Conservation (phyloP, 176 grass and related monocot species). For the Juncus effusus region DNA sequence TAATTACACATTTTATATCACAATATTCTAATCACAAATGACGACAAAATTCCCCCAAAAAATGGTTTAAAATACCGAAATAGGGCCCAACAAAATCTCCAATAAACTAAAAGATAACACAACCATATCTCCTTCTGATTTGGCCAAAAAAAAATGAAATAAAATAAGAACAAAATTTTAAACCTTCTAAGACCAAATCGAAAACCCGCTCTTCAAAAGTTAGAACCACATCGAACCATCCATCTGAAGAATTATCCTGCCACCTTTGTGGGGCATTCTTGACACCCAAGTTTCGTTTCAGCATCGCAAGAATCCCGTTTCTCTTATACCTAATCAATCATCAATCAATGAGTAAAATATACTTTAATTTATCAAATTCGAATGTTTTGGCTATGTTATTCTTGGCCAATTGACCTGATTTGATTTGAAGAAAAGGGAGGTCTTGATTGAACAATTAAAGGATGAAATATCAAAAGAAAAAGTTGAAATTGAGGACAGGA, state of each 20-base stretch:
- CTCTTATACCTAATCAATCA: slow-evolving; percentile 67
- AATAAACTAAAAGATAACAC: too few species aligned
- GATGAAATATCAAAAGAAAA: too few species aligned
- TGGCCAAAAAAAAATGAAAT: not conserved
- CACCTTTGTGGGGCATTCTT: slow-evolving; percentile 82
- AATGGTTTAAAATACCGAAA: too few species aligned
- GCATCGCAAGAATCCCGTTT: slow-evolving; percentile 91
- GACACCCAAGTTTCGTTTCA: slow-evolving; percentile 79
- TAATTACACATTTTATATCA: not conserved
- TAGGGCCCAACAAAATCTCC: too few species aligned
- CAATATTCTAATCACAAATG: not conserved
- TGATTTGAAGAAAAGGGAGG: not conserved
- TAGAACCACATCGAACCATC: slow-evolving; percentile 75
- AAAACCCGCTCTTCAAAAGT: slow-evolving; percentile 95
- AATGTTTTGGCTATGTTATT: not conserved
- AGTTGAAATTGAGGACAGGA: too few species aligned
- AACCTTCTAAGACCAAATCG: slow-evolving; percentile 79
- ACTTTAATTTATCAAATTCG: not conserved
- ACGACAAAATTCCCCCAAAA: too few species aligned
- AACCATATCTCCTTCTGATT: too few species aligned
- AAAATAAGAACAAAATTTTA: not conserved
- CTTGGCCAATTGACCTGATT: not conserved
- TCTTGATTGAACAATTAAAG: not conserved
- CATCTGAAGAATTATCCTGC: slow-evolving; percentile 72
- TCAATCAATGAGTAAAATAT: not conserved